A percentile compares a stretch with the other conserved stretches of the same genome.
Conservation (phyloP, 306 rosid genomes). For the Trifolium repens region DNA sequence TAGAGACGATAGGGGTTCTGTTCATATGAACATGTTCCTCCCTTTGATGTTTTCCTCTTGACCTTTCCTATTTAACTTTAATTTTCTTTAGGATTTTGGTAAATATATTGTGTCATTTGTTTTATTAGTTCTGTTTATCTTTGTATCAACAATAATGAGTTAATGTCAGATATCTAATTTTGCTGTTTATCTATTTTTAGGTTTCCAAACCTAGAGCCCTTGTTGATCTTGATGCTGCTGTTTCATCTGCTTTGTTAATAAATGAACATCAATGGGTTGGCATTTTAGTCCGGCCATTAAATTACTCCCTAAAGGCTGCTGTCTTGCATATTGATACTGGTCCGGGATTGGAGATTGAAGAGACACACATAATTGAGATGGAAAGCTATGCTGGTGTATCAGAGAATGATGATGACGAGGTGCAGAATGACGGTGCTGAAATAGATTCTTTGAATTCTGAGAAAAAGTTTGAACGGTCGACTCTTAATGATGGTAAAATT, state of each 20-base stretch:
- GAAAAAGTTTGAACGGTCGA: constrained; percentile 63
- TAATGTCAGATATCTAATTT: constrained; percentile 39
- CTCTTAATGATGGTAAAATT: constrained; percentile 68
- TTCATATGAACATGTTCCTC: constrained; percentile 33
- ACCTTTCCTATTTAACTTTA: constrained; percentile 13
- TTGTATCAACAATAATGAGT: constrained; percentile 10
- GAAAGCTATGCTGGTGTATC: constrained; percentile 59
- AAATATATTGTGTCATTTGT: constrained; percentile 3
- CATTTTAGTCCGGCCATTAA: constrained; percentile 77
- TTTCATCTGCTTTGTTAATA: constrained; percentile 90
- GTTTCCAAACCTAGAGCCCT: constrained; percentile 91
- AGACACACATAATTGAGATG: constrained; percentile 78
- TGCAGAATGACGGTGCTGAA: constrained; percentile 49
- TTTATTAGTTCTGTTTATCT: constrained; percentile 21
- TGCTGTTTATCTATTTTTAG: constrained; percentile 48
- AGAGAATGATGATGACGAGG: constrained; percentile 48
- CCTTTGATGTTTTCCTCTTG: constrained; percentile 38
- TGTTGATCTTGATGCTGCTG: constrained; percentile 91
- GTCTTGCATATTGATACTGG: constrained; percentile 93
- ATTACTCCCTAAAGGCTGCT: constrained; percentile 91
- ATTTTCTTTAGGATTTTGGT: constrained; percentile 25
- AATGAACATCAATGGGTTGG: constrained; percentile 98
- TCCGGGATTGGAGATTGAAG: constrained; percentile 85
- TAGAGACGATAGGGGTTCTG: constrained; percentile 10
- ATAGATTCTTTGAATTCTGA: constrained; percentile 47